Base-by-base conservation (phyloP, 2,329 filamentous ascomycete species). In the Fusarium musae region DNA sequence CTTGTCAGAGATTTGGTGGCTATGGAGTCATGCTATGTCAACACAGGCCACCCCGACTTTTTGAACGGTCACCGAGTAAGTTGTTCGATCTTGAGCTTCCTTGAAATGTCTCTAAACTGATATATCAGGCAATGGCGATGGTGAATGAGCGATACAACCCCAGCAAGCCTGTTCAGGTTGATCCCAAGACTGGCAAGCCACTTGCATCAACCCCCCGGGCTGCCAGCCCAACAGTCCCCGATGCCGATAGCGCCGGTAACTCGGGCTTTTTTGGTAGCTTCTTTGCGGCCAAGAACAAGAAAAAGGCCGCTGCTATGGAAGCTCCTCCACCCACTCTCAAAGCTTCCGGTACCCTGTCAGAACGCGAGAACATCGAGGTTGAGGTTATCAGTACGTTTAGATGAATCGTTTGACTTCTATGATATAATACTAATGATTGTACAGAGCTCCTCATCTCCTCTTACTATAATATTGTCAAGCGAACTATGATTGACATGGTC, bases 231-330 rank as follows among this genome's bases (percentile, higher is more conserved):
- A 93, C 92, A 43, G 85, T 94, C 60, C 80, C 84, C 57, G 85
- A 90, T 47, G 76, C 80, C 46, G 83, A 85, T 49, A 84, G 83
- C 34, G 83, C 82, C 69, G 82, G 83, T 60, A 93, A 93, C 80
- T 86, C 88, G 68, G 95, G 96, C 42, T 99, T 99, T 89, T 99
- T 99, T 78, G 96, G 96, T 77, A 97, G 94, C 79, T 99, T 99
- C 89, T 99, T 98, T 81, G 94, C 96, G 16, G 95, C 94, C 80
- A 99, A 98, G 90, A 99, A 98, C 87, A 99, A 98, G 91, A 99
- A 99, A 90, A 98, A 98, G 92, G 97, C 97, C 85, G 96, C 96
- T n/a, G 95, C 96, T 53, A 99, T 99, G 96, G 96, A 99, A 82
- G 88, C 96, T 19, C 96, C 96, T 43, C 96, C 96, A 71, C 90